A percentile compares a stretch with the other conserved stretches of the same genome.
Evolutionary conservation across 768 basidiomycete genomes (phyloP).

Genomic region (Gelatoporia subvermispora): DNA sequence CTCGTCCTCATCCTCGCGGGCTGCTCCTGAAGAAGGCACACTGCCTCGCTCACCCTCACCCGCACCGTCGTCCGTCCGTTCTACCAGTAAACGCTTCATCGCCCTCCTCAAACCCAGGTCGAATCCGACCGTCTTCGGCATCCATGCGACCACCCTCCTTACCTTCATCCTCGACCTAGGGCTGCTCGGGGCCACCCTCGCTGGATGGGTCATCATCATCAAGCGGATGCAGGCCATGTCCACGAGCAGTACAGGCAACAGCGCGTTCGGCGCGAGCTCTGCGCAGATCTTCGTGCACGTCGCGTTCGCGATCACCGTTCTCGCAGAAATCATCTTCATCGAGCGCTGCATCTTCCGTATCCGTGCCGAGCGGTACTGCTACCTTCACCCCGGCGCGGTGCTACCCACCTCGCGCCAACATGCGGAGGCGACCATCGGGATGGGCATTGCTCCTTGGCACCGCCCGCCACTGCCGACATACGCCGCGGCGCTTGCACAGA

Average conservation of each 20-base stretch:
- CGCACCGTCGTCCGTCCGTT: slow-evolving; percentile 22
- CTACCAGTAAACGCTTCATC: slow-evolving; percentile 27
- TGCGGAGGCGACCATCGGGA: slow-evolving; percentile 2
- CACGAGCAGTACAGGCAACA: slow-evolving; percentile 2
- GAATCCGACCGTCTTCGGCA: slow-evolving; percentile 35
- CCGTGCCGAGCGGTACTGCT: slow-evolving; percentile 60
- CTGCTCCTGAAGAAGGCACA: background rate
- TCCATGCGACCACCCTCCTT: slow-evolving; percentile 41
- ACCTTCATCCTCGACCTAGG: slow-evolving; percentile 34
- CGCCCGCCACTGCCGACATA: slow-evolving; percentile 67
- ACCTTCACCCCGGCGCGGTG: slow-evolving; percentile 48
- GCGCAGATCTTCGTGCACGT: slow-evolving; percentile 54
- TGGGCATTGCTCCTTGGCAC: slow-evolving; percentile 51
- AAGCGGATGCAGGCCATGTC: slow-evolving; percentile 12
- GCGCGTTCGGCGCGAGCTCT: slow-evolving; percentile 5
- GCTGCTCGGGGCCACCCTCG: slow-evolving; percentile 42
- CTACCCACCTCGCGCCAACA: slow-evolving; percentile 34
- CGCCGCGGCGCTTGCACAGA: slow-evolving; percentile 62
- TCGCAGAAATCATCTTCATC: slow-evolving; percentile 55
- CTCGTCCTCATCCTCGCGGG: slow-evolving; percentile 7
- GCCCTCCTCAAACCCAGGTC: slow-evolving; percentile 39
- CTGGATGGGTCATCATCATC: slow-evolving; percentile 49
- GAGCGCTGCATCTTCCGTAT: slow-evolving; percentile 61
- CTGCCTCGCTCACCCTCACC: slow-evolving; percentile 3
- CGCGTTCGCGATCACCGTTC: slow-evolving; percentile 46